Evolutionary conservation across 1,284 basidiomycete genomes (phyloP).

Genomic region (Moniliophthora roreri): DNA sequence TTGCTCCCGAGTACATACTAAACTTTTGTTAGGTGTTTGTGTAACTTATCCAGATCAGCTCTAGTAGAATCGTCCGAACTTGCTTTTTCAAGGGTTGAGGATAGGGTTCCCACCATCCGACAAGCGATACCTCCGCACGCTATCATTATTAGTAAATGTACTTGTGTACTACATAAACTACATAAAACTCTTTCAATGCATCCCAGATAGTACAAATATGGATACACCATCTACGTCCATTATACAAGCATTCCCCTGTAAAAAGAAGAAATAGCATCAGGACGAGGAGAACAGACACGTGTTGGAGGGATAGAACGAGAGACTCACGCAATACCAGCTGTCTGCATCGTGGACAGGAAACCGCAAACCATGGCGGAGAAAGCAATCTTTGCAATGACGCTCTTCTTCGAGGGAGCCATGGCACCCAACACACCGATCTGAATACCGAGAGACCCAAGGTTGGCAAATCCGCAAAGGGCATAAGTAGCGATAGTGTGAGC

Average conservation of each 20-base stretch:
- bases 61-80: too few species aligned
- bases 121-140: too few species aligned
- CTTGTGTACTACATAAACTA: too few species aligned
- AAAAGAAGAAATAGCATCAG: slow-evolving; percentile 8
- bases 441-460: slow-evolving; percentile 84
- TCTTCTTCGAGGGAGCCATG: slow-evolving; percentile 75
- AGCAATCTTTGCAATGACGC: slow-evolving; percentile 71
- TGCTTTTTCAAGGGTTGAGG: too few species aligned
- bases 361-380: slow-evolving; percentile 80
- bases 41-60: too few species aligned
- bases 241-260: slow-evolving; percentile 51
- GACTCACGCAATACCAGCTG: slow-evolving; percentile 69
- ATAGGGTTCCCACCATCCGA: too few species aligned
- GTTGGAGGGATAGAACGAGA: background rate
- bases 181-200: background rate
- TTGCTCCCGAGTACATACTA: too few species aligned
- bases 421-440: slow-evolving; percentile 88
- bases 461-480: slow-evolving; percentile 89
- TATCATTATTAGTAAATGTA: too few species aligned
- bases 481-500: slow-evolving; percentile 81
- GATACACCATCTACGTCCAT: background rate
- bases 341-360: slow-evolving; percentile 74
- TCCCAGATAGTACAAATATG: background rate
- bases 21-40: too few species aligned
- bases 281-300: background rate